Percentiles rank a stretch among this genome's conserved stretches.
Evolutionary conservation across 208 protist species (phyloP).

Genomic region (Trypanosoma scelopori): DNA sequence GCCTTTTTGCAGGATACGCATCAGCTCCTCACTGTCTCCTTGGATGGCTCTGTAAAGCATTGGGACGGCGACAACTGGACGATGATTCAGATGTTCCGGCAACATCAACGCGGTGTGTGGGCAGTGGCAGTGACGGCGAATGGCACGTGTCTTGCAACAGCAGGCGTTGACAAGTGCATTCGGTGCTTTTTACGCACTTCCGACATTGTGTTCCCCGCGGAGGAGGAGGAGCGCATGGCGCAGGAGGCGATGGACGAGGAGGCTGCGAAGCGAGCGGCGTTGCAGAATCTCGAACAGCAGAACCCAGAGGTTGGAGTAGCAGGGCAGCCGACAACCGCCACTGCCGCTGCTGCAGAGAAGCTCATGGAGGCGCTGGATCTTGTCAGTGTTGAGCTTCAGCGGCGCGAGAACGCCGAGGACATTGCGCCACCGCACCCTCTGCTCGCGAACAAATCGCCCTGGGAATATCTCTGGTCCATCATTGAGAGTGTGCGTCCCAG

Average conservation of each 20-base stretch:
- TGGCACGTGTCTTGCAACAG: slow-evolving; percentile 76
- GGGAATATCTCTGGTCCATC: slow-evolving; percentile 82
- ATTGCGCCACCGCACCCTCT: slow-evolving; percentile 53
- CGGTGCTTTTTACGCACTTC: slow-evolving; percentile 84
- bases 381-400: slow-evolving; percentile 81
- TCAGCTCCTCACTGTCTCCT: slow-evolving; percentile 96
- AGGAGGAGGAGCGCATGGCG: slow-evolving; percentile 85
- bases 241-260: slow-evolving; percentile 91
- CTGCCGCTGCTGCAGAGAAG: slow-evolving; percentile 72
- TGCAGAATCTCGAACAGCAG: slow-evolving; percentile 52
- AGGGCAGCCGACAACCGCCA: slow-evolving; percentile 66
- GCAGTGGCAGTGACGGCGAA: slow-evolving; percentile 60
- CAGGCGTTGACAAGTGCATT: slow-evolving; percentile 76
- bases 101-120: slow-evolving; percentile 85
- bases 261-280: slow-evolving; percentile 50
- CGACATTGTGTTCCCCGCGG: slow-evolving; percentile 87
- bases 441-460: slow-evolving; percentile 61
- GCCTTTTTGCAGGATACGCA: slow-evolving; percentile 97
- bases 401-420: slow-evolving; percentile 56
- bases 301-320: slow-evolving; percentile 63
- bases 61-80: slow-evolving; percentile 98
- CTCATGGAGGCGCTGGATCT: slow-evolving; percentile 89
- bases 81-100: slow-evolving; percentile 83
- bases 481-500: slow-evolving; percentile 81
- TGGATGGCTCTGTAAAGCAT: slow-evolving; percentile 95